These are phyloP conservation scores for Nannizzia gypsea DNA, from an alignment of 2,329 filamentous ascomycete genomes.

Conservation along the genomic window DNA sequence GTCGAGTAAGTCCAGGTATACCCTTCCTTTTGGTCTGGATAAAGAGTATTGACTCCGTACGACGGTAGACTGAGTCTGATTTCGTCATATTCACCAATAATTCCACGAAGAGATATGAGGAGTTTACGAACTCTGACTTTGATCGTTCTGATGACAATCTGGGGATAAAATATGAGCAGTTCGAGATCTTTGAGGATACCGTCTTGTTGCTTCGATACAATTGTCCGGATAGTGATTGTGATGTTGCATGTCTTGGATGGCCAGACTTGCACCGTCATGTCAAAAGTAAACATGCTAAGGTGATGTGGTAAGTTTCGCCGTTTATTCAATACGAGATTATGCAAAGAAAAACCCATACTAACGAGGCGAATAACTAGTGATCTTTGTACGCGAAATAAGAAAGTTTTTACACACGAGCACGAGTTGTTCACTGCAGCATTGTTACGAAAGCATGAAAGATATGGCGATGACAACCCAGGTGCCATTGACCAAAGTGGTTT, in stretches of 20 bases:
- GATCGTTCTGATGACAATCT: slow-evolving; percentile 70
- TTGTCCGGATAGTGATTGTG: slow-evolving; percentile 74
- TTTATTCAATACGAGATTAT: background rate
- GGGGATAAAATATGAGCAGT: slow-evolving; percentile 80
- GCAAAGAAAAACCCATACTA: background rate
- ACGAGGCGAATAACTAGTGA: slow-evolving; percentile 46
- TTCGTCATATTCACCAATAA: slow-evolving; percentile 92
- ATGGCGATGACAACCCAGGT: slow-evolving; percentile 82
- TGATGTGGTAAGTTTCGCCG: slow-evolving; percentile 53
- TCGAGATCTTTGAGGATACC: slow-evolving; percentile 84
- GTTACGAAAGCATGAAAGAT: slow-evolving; percentile 74
- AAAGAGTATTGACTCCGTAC: background rate
- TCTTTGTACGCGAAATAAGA: slow-evolving; percentile 86
- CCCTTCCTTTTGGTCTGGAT: background rate
- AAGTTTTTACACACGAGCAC: slow-evolving; percentile 96
- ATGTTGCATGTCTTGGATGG: slow-evolving; percentile 74
- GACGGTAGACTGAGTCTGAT: slow-evolving; percentile 31
- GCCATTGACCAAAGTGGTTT: slow-evolving; percentile 89
- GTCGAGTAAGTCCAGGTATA: slow-evolving; percentile 51
- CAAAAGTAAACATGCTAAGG: slow-evolving; percentile 66
- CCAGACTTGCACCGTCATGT: slow-evolving; percentile 72
- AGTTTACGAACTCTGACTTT: slow-evolving; percentile 64
- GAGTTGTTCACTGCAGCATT: slow-evolving; percentile 75
- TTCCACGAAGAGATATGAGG: slow-evolving; percentile 66
- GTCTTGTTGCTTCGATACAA: slow-evolving; percentile 83